These are phyloP conservation scores for Lactarius sanguifluus DNA, from an alignment of 768 basidiomycete genomes.

Conservation along the genomic window DNA sequence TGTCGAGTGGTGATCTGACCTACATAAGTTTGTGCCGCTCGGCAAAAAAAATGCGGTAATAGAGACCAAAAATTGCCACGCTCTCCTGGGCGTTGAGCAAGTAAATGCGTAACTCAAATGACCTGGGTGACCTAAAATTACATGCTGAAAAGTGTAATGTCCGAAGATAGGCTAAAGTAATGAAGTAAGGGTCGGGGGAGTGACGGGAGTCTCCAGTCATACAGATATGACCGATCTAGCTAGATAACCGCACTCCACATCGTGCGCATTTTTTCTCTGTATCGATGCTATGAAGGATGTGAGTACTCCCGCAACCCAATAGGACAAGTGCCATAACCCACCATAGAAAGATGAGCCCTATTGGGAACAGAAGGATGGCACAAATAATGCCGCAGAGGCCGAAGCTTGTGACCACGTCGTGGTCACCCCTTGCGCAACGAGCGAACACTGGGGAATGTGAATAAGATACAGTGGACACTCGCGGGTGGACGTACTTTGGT, in stretches of 20 bases:
- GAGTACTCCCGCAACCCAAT: not conserved
- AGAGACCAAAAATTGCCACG: too few relatives aligned
- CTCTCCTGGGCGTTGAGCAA: not conserved
- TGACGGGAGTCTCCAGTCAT: not conserved
- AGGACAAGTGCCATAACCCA: slow-evolving; percentile 17
- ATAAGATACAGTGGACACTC: not conserved
- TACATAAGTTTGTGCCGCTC: not conserved
- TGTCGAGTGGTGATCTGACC: not conserved
- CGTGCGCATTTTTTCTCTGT: slow-evolving; percentile 34
- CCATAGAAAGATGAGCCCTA: slow-evolving; percentile 34
- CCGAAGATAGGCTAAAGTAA: not conserved
- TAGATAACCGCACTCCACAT: slow-evolving; percentile 31
- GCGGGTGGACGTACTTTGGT: slow-evolving; percentile 24
- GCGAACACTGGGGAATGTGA: slow-evolving; percentile 28
- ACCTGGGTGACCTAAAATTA: slow-evolving; percentile 4
- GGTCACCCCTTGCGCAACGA: slow-evolving; percentile 36
- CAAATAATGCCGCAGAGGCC: slow-evolving; percentile 36
- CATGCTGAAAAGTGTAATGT: slow-evolving; percentile 5
- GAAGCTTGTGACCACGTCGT: slow-evolving; percentile 33
- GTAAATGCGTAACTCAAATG: not conserved
- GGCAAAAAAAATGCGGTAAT: not conserved
- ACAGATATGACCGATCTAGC: not conserved
- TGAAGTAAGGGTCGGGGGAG: not conserved
- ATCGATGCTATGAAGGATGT: slow-evolving; percentile 27
- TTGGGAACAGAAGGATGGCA: slow-evolving; percentile 35